Base-by-base conservation (phyloP, 768 basidiomycete genomes). In the Termitomyces sp. region DNA sequence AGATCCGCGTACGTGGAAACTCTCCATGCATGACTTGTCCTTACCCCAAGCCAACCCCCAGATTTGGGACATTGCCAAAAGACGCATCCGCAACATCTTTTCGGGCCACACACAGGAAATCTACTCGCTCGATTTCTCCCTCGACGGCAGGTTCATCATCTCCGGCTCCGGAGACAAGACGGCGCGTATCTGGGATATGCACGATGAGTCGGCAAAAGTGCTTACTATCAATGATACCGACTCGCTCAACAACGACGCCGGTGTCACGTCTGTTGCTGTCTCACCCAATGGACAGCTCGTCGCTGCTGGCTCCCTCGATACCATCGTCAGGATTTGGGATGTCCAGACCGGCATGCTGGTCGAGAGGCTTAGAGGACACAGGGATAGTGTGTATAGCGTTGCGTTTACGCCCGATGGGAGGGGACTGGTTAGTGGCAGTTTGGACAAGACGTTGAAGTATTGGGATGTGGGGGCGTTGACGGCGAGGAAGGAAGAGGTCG, bases 341-440 rank as follows among this genome's bases (percentile, higher is more conserved):
- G 83, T 89, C 28, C 60, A 70, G 12, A 84, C 79, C 0, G 89
- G 85, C 14, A 62, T 68, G 30, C 73, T 94, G 23, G 72, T 93
- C 0, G 90, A 91, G 66, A 73, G 84, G 30, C 72, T 95, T 50
- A 72, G 80, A 44, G 92, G 91, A 0, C 93, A 95, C 67, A 77
- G 78, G 50, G 90, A 94, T 64, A 88, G 86, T 50, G 93, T 95
- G 34, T 94, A 94, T 69, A 88, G 88, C 45, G 81, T 94, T 2
- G 91, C 91, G 27, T 99, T 98, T 72, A 92, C 91, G 1, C 93
- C 92, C 0, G 94, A 96, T 65, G 94, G 94, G 19, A 85, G 85
- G 66, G 89, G 86, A 5, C 77, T 99, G 58, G 91, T 98, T 9
- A 94, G 90, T 59, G 96, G 95, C 27, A 93, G 90, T 71, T 72